phyloP scores from a whole-genome alignment of 805 yeast species.

The Candida saitoana region DNA sequence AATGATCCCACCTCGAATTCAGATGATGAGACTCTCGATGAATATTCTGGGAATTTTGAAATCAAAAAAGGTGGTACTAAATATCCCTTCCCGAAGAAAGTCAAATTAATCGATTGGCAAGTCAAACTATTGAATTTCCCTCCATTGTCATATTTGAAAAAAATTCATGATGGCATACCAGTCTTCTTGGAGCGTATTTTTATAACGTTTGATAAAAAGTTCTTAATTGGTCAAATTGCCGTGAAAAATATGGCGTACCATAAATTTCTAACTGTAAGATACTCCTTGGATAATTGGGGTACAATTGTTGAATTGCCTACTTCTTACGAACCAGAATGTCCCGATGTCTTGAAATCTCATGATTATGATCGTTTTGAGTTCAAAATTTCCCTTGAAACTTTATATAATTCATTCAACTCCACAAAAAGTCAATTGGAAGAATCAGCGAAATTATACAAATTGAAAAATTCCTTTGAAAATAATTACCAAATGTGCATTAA shows the following conservation, averaged over 20 bases:
- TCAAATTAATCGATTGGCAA: constrained; percentile 37
- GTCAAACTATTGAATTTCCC: constrained; percentile 41
- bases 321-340: constrained; percentile 52
- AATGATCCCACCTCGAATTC: constrained; percentile 7
- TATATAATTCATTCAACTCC: constrained; percentile 31
- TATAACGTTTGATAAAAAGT: constrained; percentile 53
- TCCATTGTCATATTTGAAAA: constrained; percentile 42
- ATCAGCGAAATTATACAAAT: not conserved
- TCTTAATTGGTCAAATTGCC: constrained; percentile 68
- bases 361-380: constrained; percentile 71
- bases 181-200: constrained; percentile 66
- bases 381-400: constrained; percentile 47
- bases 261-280: constrained; percentile 65
- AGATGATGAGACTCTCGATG: constrained; percentile 3
- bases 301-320: constrained; percentile 70
- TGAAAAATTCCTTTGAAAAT: constrained; percentile 12
- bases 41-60: constrained; percentile 5
- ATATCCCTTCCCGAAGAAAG: constrained; percentile 8
- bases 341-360: constrained; percentile 44
- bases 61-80: constrained; percentile 10
- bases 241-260: constrained; percentile 70
- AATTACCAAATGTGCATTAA: constrained; percentile 51
- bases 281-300: constrained; percentile 76
- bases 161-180: constrained; percentile 32
- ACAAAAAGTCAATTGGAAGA: constrained; percentile 6